Conservation (phyloP, 208 protist genomes). For the Borovskyia barvae region DNA sequence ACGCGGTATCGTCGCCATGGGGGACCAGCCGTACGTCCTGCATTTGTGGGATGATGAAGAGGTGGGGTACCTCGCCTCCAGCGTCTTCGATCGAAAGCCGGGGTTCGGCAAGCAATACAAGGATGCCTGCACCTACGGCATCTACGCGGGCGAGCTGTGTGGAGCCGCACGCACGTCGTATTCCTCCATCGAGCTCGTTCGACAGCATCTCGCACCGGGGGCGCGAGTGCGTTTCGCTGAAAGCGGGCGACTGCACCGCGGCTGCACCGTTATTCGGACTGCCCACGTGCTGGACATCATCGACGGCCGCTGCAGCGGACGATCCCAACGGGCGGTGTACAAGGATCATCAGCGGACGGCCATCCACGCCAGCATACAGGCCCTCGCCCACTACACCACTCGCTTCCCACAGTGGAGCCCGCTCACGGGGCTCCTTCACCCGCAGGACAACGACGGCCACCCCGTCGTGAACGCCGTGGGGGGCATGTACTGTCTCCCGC, state of each 20-base stretch:
- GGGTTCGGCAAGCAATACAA: constrained; percentile 21
- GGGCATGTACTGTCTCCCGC: constrained; percentile 77
- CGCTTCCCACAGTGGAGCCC: constrained; percentile 56
- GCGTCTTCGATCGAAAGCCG: constrained; percentile 65
- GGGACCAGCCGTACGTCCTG: constrained; percentile 23
- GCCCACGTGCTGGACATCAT: constrained; percentile 18
- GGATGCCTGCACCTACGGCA: constrained; percentile 6
- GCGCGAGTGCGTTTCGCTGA: constrained; percentile 16
- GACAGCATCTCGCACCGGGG: constrained; percentile 17
- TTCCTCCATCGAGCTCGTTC: constrained; percentile 8
- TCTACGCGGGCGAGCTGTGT: constrained; percentile 22
- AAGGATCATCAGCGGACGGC: constrained; percentile 14
- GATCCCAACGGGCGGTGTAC: constrained; percentile 42
- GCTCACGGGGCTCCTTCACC: constrained; percentile 64
- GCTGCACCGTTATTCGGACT: constrained; percentile 12
- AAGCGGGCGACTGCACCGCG: constrained; percentile 38
- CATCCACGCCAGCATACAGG: constrained; percentile 68
- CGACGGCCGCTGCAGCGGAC: constrained; percentile 51
- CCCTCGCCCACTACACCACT: constrained; percentile 28
- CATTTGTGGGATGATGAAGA: constrained; percentile 79
- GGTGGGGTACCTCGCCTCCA: constrained; percentile 65
- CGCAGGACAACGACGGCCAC: constrained; percentile 50
- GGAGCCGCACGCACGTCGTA: constrained; percentile 23
- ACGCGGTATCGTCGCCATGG: constrained; percentile 48
- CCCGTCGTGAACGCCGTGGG: constrained; percentile 63